Percentiles rank a stretch among this genome's conserved stretches.
These are phyloP conservation scores for Apiospora pterosperma DNA, from an alignment of 2,329 filamentous ascomycete genomes.

Conservation along the genomic window DNA sequence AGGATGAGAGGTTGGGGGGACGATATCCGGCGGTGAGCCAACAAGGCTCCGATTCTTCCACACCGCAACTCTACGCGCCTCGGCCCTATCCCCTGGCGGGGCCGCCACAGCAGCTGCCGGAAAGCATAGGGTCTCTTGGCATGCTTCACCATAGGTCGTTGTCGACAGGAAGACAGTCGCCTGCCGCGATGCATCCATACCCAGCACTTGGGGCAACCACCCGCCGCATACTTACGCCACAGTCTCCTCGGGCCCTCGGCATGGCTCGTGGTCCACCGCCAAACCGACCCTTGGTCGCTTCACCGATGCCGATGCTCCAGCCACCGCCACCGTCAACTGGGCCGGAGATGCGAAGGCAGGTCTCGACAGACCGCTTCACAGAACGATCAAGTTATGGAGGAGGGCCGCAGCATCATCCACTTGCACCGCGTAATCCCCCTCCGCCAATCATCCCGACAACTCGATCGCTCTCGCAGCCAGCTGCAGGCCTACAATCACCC, in stretches of 20 bases:
- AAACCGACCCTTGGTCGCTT: slow-evolving; percentile 23
- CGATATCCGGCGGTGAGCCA: slow-evolving; percentile 14
- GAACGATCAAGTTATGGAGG: background rate
- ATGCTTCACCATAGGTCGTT: slow-evolving; percentile 1
- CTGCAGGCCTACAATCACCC: background rate
- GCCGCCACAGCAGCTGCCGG: background rate
- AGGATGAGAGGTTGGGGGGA: slow-evolving; percentile 13
- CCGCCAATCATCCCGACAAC: slow-evolving; percentile 12
- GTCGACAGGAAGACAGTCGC: slow-evolving; percentile 17
- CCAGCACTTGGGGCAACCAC: slow-evolving; percentile 24
- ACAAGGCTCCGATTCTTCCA: slow-evolving; percentile 21
- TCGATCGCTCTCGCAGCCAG: slow-evolving; percentile 24
- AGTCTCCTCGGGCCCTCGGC: slow-evolving; percentile 54
- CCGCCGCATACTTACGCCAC: slow-evolving; percentile 54
- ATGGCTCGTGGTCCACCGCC: slow-evolving; percentile 31
- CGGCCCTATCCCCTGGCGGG: background rate
- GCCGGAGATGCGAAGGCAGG: slow-evolving; percentile 17
- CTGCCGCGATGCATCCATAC: slow-evolving; percentile 25
- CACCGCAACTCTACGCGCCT: slow-evolving; percentile 13
- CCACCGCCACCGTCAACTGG: slow-evolving; percentile 15
- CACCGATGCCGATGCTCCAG: slow-evolving; percentile 16
- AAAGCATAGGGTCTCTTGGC: background rate
- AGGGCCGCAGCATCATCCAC: slow-evolving; percentile 14
- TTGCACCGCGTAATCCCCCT: slow-evolving; percentile 8
- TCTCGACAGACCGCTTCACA: slow-evolving; percentile 3